Conservation (phyloP, 2,329 filamentous ascomycete species). For the Blastomyces silverae region DNA sequence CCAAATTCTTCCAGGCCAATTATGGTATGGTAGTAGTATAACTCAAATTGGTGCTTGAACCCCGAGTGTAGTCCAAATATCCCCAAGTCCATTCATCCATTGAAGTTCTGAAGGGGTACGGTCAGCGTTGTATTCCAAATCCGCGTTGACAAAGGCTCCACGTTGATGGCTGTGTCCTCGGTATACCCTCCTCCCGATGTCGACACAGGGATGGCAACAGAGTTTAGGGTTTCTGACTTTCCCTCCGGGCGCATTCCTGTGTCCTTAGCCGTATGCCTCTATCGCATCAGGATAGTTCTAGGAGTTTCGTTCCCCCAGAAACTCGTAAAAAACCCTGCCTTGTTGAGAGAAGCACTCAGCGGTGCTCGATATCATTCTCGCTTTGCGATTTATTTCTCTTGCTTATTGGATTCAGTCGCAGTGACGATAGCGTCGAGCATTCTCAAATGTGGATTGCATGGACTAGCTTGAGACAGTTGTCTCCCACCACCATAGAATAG, state of each 20-base stretch:
- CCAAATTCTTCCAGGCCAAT: neutral
- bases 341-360: neutral
- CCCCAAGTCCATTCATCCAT: no score
- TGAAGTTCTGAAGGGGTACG: neutral
- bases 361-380: neutral
- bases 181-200: neutral
- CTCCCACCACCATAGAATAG: neutral
- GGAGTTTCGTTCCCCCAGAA: neutral
- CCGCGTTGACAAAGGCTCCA: no score
- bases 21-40: neutral
- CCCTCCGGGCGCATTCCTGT: neutral
- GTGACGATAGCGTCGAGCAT: neutral
- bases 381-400: neutral
- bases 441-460: neutral
- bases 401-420: neutral
- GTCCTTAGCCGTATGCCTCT: neutral
- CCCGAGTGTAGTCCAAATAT: neutral
- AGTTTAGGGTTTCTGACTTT: neutral
- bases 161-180: neutral
- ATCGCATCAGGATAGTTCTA: neutral
- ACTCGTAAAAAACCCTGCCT: neutral
- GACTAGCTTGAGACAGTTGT: neutral
- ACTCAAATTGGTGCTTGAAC: neutral
- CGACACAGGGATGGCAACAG: neutral
- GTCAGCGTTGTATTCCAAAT: no score